A percentile compares a stretch with the other conserved stretches of the same genome.
phyloP scores from a whole-genome alignment of 306 rosid genomes.

The Cucumis hystrix region DNA sequence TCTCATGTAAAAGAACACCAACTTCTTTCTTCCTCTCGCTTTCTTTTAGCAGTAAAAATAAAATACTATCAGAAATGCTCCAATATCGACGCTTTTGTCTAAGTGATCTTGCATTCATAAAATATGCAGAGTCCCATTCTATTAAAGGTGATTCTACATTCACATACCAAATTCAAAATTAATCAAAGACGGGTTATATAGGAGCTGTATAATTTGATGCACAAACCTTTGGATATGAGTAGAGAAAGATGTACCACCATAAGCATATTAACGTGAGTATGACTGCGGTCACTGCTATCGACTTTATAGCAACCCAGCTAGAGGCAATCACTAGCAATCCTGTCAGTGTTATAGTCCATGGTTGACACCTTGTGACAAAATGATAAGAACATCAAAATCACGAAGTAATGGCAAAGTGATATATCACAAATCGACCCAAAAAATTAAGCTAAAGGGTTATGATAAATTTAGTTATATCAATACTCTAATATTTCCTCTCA shows the following conservation, averaged over 20 bases:
- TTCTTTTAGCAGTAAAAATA: not conserved
- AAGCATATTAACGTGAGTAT: constrained; percentile 27
- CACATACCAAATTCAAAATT: not conserved
- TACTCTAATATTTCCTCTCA: too few species aligned
- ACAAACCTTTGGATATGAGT: constrained; percentile 76
- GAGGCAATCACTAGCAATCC: constrained; percentile 22
- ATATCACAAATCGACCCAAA: too few species aligned
- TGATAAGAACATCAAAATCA: not conserved
- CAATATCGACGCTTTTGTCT: not conserved
- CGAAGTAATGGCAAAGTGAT: not conserved
- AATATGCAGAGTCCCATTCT: not conserved
- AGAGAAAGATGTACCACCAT: constrained; percentile 86
- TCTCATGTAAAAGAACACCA: not conserved
- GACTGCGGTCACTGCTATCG: constrained; percentile 24
- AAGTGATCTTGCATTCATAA: not conserved
- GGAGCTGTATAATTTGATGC: not conserved
- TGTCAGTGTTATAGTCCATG: constrained; percentile 40
- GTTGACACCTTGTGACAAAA: constrained; percentile 38
- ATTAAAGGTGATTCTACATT: not conserved
- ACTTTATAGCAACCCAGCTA: constrained; percentile 56
- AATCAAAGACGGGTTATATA: not conserved
- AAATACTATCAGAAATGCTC: not conserved
- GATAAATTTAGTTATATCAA: too few species aligned
- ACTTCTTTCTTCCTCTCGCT: not conserved
- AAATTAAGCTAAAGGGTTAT: too few species aligned